A percentile compares a stretch with the other conserved stretches of the same genome.
These are phyloP conservation scores for Citrus sp. DNA, from an alignment of 345 rosid genomes.

Conservation along the genomic window DNA sequence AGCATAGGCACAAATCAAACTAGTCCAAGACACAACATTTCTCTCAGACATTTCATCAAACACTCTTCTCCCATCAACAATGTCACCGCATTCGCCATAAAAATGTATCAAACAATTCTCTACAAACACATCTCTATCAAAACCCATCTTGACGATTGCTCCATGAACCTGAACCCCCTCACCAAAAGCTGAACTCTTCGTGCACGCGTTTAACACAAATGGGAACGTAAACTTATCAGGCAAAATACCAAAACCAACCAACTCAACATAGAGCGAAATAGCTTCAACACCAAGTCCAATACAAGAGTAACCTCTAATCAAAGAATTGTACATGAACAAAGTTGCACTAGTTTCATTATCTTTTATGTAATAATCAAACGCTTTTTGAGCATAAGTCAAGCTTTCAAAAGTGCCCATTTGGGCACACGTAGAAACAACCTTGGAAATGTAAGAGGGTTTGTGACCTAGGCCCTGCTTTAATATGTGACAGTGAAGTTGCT, in stretches of 20 bases:
- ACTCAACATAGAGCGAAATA: conserved; percentile 31
- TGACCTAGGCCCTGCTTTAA: conserved; percentile 31
- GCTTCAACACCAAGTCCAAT: conserved; percentile 45
- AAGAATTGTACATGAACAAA: conserved; percentile 50
- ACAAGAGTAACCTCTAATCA: conserved; percentile 51
- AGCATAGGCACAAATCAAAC: conserved; percentile 60
- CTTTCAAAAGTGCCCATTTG: conserved; percentile 51
- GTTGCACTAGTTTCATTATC: conserved; percentile 31
- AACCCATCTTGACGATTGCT: conserved; percentile 39
- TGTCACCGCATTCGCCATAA: conserved; percentile 49
- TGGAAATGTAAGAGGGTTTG: conserved; percentile 21
- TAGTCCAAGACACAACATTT: conserved; percentile 75
- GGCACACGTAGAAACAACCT: conserved; percentile 40
- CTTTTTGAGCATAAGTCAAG: conserved; percentile 43
- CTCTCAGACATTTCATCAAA: conserved; percentile 57
- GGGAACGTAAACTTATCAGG: conserved; percentile 67
- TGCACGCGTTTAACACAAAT: conserved; percentile 53
- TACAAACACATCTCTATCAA: conserved; percentile 40
- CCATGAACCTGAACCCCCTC: conserved; percentile 64
- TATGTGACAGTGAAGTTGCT: conserved; percentile 33
- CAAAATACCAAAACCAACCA: conserved; percentile 35
- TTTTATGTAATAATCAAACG: conserved; percentile 32
- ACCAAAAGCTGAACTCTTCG: conserved; percentile 32
- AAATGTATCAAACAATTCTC: conserved; percentile 63
- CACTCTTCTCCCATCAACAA: conserved; percentile 41